Evolutionary conservation across 257 asterid species (phyloP).

Genomic region (Ligustrum vulgare): DNA sequence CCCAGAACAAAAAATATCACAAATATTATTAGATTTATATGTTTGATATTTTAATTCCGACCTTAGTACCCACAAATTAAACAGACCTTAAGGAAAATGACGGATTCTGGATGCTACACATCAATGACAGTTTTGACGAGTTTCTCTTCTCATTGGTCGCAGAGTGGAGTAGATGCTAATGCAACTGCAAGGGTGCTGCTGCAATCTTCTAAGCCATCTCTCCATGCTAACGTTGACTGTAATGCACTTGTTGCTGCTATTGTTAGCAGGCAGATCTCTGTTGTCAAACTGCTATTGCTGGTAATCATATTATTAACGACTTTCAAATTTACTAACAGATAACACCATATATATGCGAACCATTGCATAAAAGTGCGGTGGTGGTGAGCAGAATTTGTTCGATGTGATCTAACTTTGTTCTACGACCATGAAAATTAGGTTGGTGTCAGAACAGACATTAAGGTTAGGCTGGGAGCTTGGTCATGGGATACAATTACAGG

Average conservation of each 20-base stretch:
- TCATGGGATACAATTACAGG: constrained; percentile 68
- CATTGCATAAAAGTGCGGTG: not conserved
- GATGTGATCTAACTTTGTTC: constrained; percentile 12
- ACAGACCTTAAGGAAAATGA: not conserved
- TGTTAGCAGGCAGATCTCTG: constrained; percentile 54
- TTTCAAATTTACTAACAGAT: not conserved
- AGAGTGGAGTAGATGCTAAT: constrained; percentile 66
- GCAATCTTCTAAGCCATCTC: constrained; percentile 73
- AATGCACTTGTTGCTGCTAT: constrained; percentile 71
- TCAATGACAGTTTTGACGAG: not conserved
- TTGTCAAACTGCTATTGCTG: constrained; percentile 52
- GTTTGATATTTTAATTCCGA: not conserved
- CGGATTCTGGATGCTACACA: not conserved
- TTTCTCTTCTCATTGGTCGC: constrained; percentile 21
- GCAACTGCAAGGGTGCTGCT: constrained; percentile 67
- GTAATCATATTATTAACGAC: constrained; percentile 29
- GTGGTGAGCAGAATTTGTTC: not conserved
- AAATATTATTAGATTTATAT: no score
- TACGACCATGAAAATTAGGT: constrained; percentile 30
- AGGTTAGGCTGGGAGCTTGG: constrained; percentile 79
- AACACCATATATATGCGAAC: not conserved
- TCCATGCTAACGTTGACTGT: constrained; percentile 68
- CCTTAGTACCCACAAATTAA: not conserved
- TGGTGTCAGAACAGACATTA: constrained; percentile 60
- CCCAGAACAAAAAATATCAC: not conserved